Evolutionary conservation across 2,329 filamentous ascomycete genomes (phyloP).

Genomic region (Cladosporium velox): DNA sequence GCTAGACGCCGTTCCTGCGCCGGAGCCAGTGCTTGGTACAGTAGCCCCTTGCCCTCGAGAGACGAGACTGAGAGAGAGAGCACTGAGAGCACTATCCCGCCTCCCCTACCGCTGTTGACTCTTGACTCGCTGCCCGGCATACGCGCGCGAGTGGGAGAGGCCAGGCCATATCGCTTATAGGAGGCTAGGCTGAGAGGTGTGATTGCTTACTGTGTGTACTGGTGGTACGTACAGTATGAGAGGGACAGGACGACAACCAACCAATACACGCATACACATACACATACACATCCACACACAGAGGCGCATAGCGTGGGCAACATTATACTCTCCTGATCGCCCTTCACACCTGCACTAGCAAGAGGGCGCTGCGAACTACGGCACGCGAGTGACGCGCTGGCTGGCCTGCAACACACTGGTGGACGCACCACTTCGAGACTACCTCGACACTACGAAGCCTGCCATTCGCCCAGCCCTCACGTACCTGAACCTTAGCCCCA

Average conservation of each 20-base stretch:
- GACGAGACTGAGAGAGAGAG: background rate
- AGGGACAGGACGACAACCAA: background rate
- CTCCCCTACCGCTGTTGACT: constrained; percentile 9
- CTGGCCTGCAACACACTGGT: background rate
- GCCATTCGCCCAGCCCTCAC: background rate
- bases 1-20: constrained; percentile 11
- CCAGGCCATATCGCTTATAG: background rate
- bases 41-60: constrained; percentile 5
- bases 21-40: constrained; percentile 4
- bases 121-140: background rate
- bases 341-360: constrained; percentile 11
- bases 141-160: background rate
- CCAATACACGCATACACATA: background rate
- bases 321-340: constrained; percentile 2
- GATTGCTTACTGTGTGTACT: background rate
- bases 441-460: background rate
- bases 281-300: background rate
- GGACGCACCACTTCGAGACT: background rate
- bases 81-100: background rate
- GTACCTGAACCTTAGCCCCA: background rate
- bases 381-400: background rate
- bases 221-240: background rate
- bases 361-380: background rate
- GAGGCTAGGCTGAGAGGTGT: background rate
- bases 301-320: background rate